Conservation (phyloP, 768 basidiomycete genomes). For the Phaeolepiota aurea region DNA sequence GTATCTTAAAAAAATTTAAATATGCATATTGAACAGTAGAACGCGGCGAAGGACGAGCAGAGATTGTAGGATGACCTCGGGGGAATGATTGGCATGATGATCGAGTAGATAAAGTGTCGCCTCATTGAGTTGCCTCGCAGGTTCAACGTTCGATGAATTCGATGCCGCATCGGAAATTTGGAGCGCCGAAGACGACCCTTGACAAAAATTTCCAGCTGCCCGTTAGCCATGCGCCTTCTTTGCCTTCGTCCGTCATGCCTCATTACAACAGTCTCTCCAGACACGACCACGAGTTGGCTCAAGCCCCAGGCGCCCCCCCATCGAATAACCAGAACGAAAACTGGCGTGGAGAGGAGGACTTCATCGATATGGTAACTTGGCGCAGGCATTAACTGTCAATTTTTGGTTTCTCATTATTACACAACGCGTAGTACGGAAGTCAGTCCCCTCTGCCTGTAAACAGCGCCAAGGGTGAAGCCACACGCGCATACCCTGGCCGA, state of each 20-base stretch:
- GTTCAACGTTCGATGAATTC: too few relatives aligned
- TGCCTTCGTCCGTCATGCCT: conserved; percentile 7
- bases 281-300: conserved; percentile 8
- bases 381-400: not conserved
- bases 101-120: too few relatives aligned
- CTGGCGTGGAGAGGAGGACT: conserved; percentile 7
- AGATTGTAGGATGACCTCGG: too few relatives aligned
- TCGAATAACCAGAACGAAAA: conserved; percentile 2
- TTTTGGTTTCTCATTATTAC: too few relatives aligned
- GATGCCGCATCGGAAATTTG: too few relatives aligned
- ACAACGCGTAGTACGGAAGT: conserved; percentile 8
- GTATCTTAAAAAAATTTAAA: too few relatives aligned
- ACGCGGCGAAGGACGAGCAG: too few relatives aligned
- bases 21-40: too few relatives aligned
- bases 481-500: not conserved
- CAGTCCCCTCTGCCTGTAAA: conserved; percentile 3
- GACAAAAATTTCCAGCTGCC: not conserved
- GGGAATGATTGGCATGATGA: too few relatives aligned
- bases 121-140: too few relatives aligned
- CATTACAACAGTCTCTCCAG: conserved; percentile 8
- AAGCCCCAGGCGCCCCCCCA: conserved; percentile 2
- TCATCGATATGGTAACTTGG: conserved; percentile 10
- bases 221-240: not conserved
- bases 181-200: not conserved
- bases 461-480: not conserved